These are phyloP conservation scores for Drechslera avenae DNA, from an alignment of 2,329 filamentous ascomycete genomes.

Conservation along the genomic window DNA sequence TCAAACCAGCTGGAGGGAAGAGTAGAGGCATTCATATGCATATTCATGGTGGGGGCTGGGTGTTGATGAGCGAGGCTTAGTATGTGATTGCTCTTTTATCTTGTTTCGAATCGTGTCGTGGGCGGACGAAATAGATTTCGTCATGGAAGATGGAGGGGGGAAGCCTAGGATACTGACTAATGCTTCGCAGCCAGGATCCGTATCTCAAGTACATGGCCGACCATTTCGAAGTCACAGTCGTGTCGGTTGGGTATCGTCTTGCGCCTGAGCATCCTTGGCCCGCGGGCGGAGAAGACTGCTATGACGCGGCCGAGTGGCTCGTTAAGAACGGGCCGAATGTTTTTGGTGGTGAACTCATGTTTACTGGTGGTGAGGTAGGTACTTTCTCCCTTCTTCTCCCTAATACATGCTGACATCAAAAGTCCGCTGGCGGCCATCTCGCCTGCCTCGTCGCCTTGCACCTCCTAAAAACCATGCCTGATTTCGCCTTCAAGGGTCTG, in stretches of 20 bases:
- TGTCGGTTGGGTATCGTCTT: slow-evolving; percentile 64
- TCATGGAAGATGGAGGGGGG: background rate
- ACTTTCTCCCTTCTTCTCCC: background rate
- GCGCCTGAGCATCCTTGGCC: slow-evolving; percentile 66
- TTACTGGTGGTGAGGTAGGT: slow-evolving; percentile 49
- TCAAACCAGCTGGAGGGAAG: slow-evolving; percentile 55
- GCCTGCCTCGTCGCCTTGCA: slow-evolving; percentile 55
- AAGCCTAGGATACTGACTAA: too few relatives aligned
- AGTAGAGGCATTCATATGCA: slow-evolving; percentile 58
- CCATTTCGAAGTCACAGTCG: slow-evolving; percentile 53
- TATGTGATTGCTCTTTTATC: background rate
- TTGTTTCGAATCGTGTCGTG: background rate
- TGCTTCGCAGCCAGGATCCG: slow-evolving; percentile 50
- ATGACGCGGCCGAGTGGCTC: slow-evolving; percentile 61
- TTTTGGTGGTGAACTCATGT: slow-evolving; percentile 52
- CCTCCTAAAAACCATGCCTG: slow-evolving; percentile 47
- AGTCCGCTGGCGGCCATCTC: slow-evolving; percentile 60
- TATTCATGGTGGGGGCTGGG: slow-evolving; percentile 61
- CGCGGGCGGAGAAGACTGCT: slow-evolving; percentile 60
- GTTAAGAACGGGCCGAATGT: slow-evolving; percentile 53
- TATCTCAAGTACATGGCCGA: slow-evolving; percentile 59
- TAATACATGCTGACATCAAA: background rate
- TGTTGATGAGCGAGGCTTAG: slow-evolving; percentile 49
- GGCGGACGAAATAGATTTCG: too few relatives aligned
- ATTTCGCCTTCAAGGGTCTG: slow-evolving; percentile 55